These are phyloP conservation scores for Passalora sequoiae DNA, from an alignment of 2,329 filamentous ascomycete genomes.

Conservation along the genomic window DNA sequence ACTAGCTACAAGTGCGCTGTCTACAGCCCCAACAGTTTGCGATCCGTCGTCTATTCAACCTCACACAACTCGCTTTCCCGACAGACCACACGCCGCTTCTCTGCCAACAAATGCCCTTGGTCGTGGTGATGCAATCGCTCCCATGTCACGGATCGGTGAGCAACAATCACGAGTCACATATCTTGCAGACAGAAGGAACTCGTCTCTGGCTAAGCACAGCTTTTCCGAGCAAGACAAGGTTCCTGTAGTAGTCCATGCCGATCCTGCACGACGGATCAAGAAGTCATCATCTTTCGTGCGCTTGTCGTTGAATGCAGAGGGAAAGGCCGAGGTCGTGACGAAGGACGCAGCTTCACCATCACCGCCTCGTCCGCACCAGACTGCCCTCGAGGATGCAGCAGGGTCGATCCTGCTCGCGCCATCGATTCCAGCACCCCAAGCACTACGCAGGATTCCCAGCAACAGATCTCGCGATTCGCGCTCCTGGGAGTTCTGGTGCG, in stretches of 20 bases:
- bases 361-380: constrained; percentile 45
- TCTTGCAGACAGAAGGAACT: constrained; percentile 44
- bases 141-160: not conserved
- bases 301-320: constrained; percentile 78
- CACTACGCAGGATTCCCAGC: constrained; percentile 52
- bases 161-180: constrained; percentile 27
- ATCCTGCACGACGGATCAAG: constrained; percentile 17
- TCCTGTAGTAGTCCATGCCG: not conserved
- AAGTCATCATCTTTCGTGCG: constrained; percentile 55
- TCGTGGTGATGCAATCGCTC: not conserved
- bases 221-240: constrained; percentile 7
- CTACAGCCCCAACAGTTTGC: too few relatives aligned
- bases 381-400: not conserved
- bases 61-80: not conserved
- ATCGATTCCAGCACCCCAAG: constrained; percentile 26
- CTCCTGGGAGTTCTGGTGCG: constrained; percentile 87
- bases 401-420: constrained; percentile 18
- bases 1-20: too few relatives aligned
- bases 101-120: not conserved
- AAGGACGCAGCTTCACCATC: constrained; percentile 66
- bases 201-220: constrained; percentile 33
- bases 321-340: constrained; percentile 78
- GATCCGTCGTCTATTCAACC: not conserved
- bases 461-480: constrained; percentile 75
- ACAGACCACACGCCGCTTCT: not conserved